Percentiles rank a stretch among this genome's conserved stretches.
These are phyloP conservation scores for Taxillus chinensis DNA, from an alignment of 164 flowering plant species.

Conservation along the genomic window DNA sequence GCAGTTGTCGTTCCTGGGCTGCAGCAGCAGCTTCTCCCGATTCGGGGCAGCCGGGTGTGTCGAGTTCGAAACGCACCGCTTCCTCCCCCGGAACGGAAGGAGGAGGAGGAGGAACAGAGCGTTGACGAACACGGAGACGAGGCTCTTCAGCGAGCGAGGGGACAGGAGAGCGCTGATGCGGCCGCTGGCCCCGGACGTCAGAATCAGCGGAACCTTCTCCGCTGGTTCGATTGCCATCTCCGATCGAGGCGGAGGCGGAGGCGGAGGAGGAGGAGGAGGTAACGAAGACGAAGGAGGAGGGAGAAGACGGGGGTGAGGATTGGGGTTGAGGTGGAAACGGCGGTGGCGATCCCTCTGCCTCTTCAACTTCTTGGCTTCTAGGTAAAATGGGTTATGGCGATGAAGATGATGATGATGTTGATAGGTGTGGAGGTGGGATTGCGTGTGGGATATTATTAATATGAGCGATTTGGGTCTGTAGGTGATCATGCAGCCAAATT, in stretches of 20 bases:
- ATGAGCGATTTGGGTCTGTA: neutral
- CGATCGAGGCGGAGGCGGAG: neutral
- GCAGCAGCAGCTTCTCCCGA: constrained; percentile 18
- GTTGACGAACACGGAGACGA: constrained; percentile 21
- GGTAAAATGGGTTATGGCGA: neutral
- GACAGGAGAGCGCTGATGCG: constrained; percentile 52
- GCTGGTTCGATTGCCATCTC: constrained; percentile 5
- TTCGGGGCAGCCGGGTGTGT: neutral
- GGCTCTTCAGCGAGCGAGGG: constrained; percentile 24
- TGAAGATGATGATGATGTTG: neutral
- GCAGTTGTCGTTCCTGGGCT: constrained; percentile 8
- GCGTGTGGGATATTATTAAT: neutral
- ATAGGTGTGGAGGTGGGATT: neutral
- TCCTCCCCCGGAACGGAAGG: constrained; percentile 32
- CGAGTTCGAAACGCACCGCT: constrained; percentile 4
- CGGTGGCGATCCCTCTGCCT: neutral
- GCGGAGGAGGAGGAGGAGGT: too few species aligned
- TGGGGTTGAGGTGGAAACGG: too few species aligned
- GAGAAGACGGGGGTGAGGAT: too few species aligned
- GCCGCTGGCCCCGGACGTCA: constrained; percentile 67
- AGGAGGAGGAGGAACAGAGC: constrained; percentile 33
- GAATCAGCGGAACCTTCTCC: constrained; percentile 23
- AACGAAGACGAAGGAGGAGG: too few species aligned
- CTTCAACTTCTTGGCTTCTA: neutral
- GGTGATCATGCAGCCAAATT: neutral